These are phyloP conservation scores for Cinnamomum micranthum DNA, from an alignment of 164 flowering plant genomes.

Conservation along the genomic window DNA sequence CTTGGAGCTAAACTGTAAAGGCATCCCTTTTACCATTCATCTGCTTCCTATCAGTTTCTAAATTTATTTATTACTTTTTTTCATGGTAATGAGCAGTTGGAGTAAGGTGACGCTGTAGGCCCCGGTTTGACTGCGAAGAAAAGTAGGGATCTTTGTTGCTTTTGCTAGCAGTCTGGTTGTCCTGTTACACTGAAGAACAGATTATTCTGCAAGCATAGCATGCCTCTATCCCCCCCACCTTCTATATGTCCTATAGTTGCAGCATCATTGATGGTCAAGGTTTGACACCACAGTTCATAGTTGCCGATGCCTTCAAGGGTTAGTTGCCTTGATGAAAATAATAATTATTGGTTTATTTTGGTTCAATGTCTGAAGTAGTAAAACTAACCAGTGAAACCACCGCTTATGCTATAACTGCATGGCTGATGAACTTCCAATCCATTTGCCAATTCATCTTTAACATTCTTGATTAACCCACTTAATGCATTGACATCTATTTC, in stretches of 20 bases:
- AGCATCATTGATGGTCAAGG: conserved; percentile 77
- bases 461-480: not conserved
- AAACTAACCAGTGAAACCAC: not conserved
- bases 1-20: no score
- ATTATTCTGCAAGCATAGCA: conserved; percentile 75
- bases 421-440: not conserved
- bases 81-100: conserved; percentile 83
- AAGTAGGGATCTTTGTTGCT: conserved; percentile 74
- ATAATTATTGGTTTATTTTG: not conserved
- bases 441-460: not conserved
- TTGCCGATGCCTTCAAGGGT: conserved; percentile 86
- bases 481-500: not conserved
- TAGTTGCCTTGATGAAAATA: not conserved
- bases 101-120: conserved; percentile 77
- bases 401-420: not conserved
- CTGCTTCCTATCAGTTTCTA: not conserved
- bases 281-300: conserved; percentile 66
- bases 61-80: not conserved
- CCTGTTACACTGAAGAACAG: conserved; percentile 77
- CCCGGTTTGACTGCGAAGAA: conserved; percentile 74
- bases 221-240: conserved; percentile 75
- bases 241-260: conserved; percentile 56
- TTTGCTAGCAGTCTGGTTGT: conserved; percentile 74
- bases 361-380: not conserved
- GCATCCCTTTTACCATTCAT: not conserved